A percentile compares a stretch with the other conserved stretches of the same genome.
These are phyloP conservation scores for Nevesoporus exiguus DNA, from an alignment of 768 basidiomycete genomes.

Conservation along the genomic window DNA sequence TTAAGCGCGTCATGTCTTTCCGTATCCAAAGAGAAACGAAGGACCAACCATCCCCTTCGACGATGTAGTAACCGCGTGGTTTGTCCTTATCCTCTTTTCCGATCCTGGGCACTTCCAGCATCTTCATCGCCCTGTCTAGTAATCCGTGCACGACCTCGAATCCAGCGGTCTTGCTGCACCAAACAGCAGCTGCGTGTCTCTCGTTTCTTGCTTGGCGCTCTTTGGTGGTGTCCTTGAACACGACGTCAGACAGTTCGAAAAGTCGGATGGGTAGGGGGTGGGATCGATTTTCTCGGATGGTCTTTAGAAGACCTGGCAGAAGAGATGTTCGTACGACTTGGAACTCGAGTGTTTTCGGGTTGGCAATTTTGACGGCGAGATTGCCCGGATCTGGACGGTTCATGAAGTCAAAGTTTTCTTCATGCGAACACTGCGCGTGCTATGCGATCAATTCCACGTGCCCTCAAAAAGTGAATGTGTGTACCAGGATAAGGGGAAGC, in stretches of 20 bases:
- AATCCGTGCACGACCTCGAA: conserved; percentile 97
- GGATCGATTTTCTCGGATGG: conserved; percentile 92
- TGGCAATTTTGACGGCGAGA: conserved; percentile 86
- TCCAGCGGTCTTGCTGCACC: conserved; percentile 95
- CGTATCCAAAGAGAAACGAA: not conserved
- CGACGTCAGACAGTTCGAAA: conserved; percentile 93
- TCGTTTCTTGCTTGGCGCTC: conserved; percentile 89
- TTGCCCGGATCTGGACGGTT: conserved; percentile 82
- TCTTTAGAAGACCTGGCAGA: conserved; percentile 94
- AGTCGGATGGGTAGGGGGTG: conserved; percentile 89
- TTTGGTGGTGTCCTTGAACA: conserved; percentile 73
- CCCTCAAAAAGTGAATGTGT: conserved; percentile 3
- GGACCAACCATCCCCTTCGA: conserved; percentile 75
- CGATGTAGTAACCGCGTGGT: conserved; percentile 85
- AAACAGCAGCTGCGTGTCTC: conserved; percentile 84
- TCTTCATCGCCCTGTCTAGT: conserved; percentile 92
- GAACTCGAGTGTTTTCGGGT: conserved; percentile 97
- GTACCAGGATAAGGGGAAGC: conserved; percentile 86
- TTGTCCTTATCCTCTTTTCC: conserved; percentile 51
- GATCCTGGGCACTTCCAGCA: conserved; percentile 88
- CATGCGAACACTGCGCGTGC: conserved; percentile 81
- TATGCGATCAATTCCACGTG: conserved; percentile 3
- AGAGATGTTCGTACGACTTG: conserved; percentile 97
- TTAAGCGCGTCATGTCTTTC: conserved; percentile 5
- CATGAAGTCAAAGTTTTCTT: conserved; percentile 95